A percentile compares a stretch with the other conserved stretches of the same genome.
Conservation (phyloP, 1,284 basidiomycete genomes). For the Malassezia caprae region DNA sequence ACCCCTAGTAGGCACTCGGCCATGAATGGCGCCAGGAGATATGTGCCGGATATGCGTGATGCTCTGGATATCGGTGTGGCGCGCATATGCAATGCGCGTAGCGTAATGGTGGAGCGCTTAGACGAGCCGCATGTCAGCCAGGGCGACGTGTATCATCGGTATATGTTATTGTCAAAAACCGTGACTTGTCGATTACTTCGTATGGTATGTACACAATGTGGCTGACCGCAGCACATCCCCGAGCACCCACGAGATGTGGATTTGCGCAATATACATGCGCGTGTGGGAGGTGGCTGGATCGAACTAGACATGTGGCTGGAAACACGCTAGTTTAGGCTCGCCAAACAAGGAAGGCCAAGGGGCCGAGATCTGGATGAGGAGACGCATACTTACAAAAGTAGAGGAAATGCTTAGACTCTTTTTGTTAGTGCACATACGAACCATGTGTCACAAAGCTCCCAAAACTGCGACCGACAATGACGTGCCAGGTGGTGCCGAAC, state of each 20-base stretch:
- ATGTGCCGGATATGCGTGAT: conserved; percentile 65
- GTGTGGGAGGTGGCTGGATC: conserved; percentile 60
- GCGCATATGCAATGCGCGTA: conserved; percentile 61
- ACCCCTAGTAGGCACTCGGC: neutral
- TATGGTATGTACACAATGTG: conserved; percentile 49
- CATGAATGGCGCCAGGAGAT: conserved; percentile 41
- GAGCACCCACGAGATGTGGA: conserved; percentile 8
- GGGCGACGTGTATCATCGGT: conserved; percentile 65
- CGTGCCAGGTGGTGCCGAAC: conserved; percentile 90
- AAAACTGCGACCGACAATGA: conserved; percentile 83
- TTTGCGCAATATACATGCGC: conserved; percentile 25
- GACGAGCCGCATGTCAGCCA: conserved; percentile 59
- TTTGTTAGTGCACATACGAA: conserved; percentile 51
- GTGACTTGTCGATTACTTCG: conserved; percentile 66
- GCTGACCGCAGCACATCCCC: conserved; percentile 40
- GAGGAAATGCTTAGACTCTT: conserved; percentile 46
- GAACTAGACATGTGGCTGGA: conserved; percentile 65
- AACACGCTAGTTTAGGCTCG: conserved; percentile 25
- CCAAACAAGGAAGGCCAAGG: conserved; percentile 46
- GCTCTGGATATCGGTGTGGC: conserved; percentile 72
- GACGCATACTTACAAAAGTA: conserved; percentile 42
- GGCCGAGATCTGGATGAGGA: conserved; percentile 33
- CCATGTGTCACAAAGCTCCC: conserved; percentile 95
- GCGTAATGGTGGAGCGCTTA: conserved; percentile 64
- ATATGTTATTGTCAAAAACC: conserved; percentile 61